Evolutionary conservation across 768 basidiomycete genomes (phyloP), one percentile per base, ranked within the genome.

Genomic region (Amanita inopinata): DNA sequence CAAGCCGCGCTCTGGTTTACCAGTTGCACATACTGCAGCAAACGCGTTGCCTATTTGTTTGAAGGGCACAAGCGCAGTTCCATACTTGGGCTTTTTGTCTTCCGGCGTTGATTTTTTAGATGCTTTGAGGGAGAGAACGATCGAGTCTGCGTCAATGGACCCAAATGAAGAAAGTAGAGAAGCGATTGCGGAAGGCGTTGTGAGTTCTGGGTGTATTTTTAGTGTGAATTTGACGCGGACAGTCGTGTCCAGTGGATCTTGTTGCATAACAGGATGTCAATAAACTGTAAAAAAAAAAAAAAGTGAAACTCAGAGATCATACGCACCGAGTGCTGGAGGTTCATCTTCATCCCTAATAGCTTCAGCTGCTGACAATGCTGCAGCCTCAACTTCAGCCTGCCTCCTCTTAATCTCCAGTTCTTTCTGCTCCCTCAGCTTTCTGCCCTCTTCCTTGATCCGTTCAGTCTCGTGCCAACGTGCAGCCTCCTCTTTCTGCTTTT

Each of bases 31-130:
- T 0, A 89, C 80, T 2, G 77, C 83, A 2, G 77, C 81, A 53
- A 86, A 85, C 2, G 88, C 86, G 31, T 82, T 74, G 1, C 78
- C 71, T 33, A 89, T 79, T 50, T 79, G 80, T 46, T 76, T 73
- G 57, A 89, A 90, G 4, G 83, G 79, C 0, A 88, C 74, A 3
- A 85, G 67, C 0, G 88, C 87, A 4, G 71, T 85, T 1, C 73
- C 82, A 30, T 68, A 67, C 49, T 80, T 88, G 3, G 74, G 71
- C n/a, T 71, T 66, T 51, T 76, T 78, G 17, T 69, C 66, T 0
- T 70, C 61, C 0, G 66, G 58, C 22, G 41, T 24, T 7, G 24
- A 2, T 47, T 78, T 76, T 48, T 78, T 78, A 19, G 70, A 66
- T 14, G 76, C 67, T 54, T 74, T 83, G 53, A 83, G 62, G 5